Conservation (phyloP, 345 rosid species). For the Moricandia moricandioides region DNA sequence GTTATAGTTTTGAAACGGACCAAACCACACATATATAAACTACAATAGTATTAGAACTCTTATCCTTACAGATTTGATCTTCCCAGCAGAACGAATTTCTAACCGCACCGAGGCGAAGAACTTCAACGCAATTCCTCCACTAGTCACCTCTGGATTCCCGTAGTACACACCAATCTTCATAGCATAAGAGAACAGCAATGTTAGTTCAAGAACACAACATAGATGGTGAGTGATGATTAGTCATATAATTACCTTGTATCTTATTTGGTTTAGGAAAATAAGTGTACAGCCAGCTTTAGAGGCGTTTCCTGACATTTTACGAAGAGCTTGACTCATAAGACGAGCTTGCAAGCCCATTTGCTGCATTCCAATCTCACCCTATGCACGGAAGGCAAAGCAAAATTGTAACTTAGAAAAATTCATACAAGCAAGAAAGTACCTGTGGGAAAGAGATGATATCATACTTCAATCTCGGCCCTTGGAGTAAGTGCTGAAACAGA, state of each 20-base stretch:
- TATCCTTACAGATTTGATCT: conserved; percentile 89
- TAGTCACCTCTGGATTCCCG: conserved; percentile 97
- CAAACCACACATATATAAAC: conserved; percentile 5
- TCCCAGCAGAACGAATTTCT: conserved; percentile 90
- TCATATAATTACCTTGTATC: conserved; percentile 68
- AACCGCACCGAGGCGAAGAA: conserved; percentile 94
- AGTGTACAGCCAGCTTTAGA: conserved; percentile 98
- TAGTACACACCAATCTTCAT: conserved; percentile 90
- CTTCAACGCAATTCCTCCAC: conserved; percentile 94
- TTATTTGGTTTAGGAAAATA: conserved; percentile 85
- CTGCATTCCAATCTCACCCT: conserved; percentile 99
- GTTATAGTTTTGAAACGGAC: neutral
- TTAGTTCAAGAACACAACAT: conserved; percentile 14
- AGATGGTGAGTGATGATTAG: neutral
- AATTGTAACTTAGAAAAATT: neutral
- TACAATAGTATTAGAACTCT: conserved; percentile 3
- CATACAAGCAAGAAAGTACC: neutral
- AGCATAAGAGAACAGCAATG: conserved; percentile 26
- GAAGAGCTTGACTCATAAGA: conserved; percentile 98
- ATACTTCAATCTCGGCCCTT: conserved; percentile 62
- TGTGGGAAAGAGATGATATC: neutral
- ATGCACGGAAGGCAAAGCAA: neutral
- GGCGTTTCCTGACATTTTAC: conserved; percentile 99
- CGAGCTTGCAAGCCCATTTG: conserved; percentile 99
- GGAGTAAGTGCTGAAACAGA: conserved; percentile 98